Conservation (phyloP, 352 stramenopile genomes). For the Aphanomyces cochlioides region DNA sequence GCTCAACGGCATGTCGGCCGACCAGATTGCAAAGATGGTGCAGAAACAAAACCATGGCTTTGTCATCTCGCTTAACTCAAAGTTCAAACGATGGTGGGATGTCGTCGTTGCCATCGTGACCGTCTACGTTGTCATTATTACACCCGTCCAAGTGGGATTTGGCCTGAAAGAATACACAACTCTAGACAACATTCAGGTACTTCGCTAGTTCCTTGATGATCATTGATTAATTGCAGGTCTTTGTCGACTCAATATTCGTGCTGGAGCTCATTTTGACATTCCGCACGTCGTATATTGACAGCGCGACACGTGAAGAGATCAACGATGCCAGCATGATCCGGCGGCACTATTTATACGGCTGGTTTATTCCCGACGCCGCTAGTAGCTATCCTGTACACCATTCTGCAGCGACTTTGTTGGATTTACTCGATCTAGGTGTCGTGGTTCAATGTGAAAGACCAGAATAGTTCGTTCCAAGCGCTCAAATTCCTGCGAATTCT, state of each 20-base stretch:
- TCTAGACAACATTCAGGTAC: slow-evolving; percentile 42
- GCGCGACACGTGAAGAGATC: slow-evolving; percentile 56
- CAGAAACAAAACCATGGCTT: slow-evolving; percentile 49
- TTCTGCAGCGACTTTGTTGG: not conserved
- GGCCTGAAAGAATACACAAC: slow-evolving; percentile 36
- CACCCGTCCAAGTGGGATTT: slow-evolving; percentile 56
- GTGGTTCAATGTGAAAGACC: slow-evolving; percentile 10
- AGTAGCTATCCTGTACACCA: slow-evolving; percentile 48
- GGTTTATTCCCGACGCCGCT: slow-evolving; percentile 50
- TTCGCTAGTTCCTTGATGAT: not conserved
- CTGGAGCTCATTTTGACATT: slow-evolving; percentile 58
- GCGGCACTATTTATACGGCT: slow-evolving; percentile 51
- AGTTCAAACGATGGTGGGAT: slow-evolving; percentile 60
- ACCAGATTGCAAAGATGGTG: slow-evolving; percentile 50
- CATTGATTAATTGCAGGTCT: not conserved
- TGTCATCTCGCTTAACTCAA: slow-evolving; percentile 59
- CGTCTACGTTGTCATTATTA: slow-evolving; percentile 53
- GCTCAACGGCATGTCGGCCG: slow-evolving; percentile 33
- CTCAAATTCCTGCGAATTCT: slow-evolving; percentile 52
- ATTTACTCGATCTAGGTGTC: slow-evolving; percentile 1
- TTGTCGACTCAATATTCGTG: slow-evolving; percentile 56
- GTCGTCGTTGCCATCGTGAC: slow-evolving; percentile 50
- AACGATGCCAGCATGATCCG: slow-evolving; percentile 55
- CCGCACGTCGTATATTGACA: slow-evolving; percentile 62
- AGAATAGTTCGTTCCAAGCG: slow-evolving; percentile 25